Conservation (phyloP, 306 rosid species). For the Herpetospermum pedunculosum region DNA sequence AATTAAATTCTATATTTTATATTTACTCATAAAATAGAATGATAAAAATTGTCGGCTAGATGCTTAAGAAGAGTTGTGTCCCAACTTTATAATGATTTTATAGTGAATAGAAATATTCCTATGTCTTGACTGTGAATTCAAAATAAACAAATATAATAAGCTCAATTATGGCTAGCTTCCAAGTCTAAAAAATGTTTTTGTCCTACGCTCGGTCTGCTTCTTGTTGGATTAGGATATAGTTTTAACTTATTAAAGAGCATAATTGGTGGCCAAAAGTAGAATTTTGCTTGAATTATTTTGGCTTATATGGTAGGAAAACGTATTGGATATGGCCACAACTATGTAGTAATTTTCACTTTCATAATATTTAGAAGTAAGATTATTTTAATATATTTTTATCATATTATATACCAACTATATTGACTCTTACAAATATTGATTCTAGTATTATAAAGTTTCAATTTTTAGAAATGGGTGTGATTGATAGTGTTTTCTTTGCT, state of each 20-base stretch:
- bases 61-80: background rate
- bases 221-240: background rate
- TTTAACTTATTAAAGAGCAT: background rate
- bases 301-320: background rate
- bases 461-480: background rate
- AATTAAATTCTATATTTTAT: background rate
- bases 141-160: background rate
- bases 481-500: background rate
- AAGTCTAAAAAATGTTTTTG: background rate
- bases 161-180: constrained; percentile 1
- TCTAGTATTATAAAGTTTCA: background rate
- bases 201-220: constrained; percentile 1
- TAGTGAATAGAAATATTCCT: background rate
- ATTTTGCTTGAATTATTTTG: background rate
- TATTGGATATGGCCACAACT: background rate
- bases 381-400: background rate
- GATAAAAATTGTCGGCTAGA: background rate
- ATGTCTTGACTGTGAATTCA: background rate
- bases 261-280: background rate
- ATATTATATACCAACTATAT: background rate
- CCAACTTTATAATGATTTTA: background rate
- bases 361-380: background rate
- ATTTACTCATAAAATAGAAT: background rate
- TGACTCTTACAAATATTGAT: background rate
- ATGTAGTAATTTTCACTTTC: background rate